Base-by-base conservation (phyloP, 2,329 filamentous ascomycete species). In the Magnaporthales sp. region DNA sequence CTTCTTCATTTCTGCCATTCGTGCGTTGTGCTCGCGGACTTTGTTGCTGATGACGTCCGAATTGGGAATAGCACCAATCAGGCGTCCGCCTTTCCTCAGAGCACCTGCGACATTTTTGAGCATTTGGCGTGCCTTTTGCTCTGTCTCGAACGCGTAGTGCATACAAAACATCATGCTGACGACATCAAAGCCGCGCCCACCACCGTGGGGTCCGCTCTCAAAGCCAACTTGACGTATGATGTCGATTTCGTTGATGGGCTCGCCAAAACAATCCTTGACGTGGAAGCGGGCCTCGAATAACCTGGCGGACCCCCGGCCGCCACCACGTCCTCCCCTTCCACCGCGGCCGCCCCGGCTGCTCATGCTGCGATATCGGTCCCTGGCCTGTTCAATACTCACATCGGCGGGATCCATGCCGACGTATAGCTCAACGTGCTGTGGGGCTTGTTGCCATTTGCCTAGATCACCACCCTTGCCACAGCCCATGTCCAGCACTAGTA, bases 101-200 rank as follows among this genome's bases (percentile, higher is more conserved):
- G 91, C 86, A 0, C 93, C 91, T 0, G 95, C 90, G 3, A 99
- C 94, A 74, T 99, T 99, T 73, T 89, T 86, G 67, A 99, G 84
- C 95, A 99, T 98, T 69, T 87, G 91, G 61, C 92, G 87, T 2
- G 94, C 92, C 77, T 97, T 96, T 63, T 87, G 86, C 77, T 99
- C 94, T 65, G 84, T 92, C 80, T 98, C 95, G 72, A 98, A 99
- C 6, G 95, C 93, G 76, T 99, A 99, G 79, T 99, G 95, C 88
- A 99, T 95, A 73, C 93, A 96, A 77, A 99, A 99, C 95, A 99
- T 99, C 87, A 97, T 97, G 74, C 90, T 93, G 69, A 99, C 94
- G 58, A 98, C 91, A 75, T 99, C 95, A 72, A 98, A 99, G 4
- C 94, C 93, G 66, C 90, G 90, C 31, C 62, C 62, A 27, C 56